These are phyloP conservation scores for Fallopia convolvulus DNA, from an alignment of 148 eudicot species.

Conservation along the genomic window DNA sequence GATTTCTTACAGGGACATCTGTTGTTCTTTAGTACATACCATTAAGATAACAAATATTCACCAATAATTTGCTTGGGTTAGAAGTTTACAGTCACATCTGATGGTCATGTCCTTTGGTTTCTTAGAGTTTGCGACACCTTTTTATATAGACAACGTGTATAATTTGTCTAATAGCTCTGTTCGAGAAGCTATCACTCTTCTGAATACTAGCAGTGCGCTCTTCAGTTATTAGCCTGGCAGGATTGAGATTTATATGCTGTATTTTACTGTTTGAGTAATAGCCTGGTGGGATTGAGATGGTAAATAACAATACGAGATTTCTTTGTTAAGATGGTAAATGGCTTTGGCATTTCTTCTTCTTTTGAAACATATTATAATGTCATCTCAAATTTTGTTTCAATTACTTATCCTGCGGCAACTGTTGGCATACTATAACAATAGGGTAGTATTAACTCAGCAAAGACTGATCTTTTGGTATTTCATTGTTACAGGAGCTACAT, in stretches of 20 bases:
- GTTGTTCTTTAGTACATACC: neutral
- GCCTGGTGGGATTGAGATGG: no score
- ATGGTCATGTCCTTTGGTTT: neutral
- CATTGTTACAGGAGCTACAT: conserved; percentile 62
- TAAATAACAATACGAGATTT: no score
- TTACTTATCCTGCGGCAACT: neutral
- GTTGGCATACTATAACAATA: neutral
- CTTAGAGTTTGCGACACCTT: neutral
- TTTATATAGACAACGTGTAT: neutral
- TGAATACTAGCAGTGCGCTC: no score
- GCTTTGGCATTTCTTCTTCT: neutral
- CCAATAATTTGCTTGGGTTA: neutral
- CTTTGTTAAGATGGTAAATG: no score
- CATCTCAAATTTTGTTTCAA: neutral
- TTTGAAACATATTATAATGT: neutral
- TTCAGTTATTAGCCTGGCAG: no score
- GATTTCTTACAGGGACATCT: neutral
- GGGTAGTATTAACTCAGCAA: neutral
- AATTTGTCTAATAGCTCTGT: no score
- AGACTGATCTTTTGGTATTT: neutral
- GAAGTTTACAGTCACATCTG: neutral
- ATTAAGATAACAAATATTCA: neutral
- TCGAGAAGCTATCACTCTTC: no score
- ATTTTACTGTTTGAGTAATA: no score
- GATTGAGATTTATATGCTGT: no score